Conservation (phyloP, 169 alveolate species). For the Neospora caninum region DNA sequence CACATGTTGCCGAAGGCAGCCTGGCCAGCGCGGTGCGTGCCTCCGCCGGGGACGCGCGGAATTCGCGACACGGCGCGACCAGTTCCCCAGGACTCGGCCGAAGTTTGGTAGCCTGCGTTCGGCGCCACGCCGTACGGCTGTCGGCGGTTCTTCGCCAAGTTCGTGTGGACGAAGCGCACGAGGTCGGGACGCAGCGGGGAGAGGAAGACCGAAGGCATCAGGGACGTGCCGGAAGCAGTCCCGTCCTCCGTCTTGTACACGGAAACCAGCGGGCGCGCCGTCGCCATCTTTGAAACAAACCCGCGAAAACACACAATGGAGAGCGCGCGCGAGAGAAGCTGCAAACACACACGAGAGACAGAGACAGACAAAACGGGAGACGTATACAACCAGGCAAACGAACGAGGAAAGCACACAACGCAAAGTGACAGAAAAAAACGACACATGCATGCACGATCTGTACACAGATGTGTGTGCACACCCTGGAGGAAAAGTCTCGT, state of each 20-base stretch:
- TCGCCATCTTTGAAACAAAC: slow-evolving; percentile 47
- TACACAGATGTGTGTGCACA: background rate
- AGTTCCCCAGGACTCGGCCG: slow-evolving; percentile 96
- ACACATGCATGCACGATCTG: background rate
- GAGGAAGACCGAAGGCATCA: slow-evolving; percentile 67
- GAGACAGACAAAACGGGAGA: background rate
- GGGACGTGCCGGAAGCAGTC: slow-evolving; percentile 18
- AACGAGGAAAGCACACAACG: too few relatives aligned
- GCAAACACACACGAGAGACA: background rate
- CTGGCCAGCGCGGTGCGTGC: slow-evolving; percentile 98
- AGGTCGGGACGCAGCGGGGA: slow-evolving; percentile 98
- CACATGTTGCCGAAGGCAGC: slow-evolving; percentile 99
- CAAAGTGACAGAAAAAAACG: background rate
- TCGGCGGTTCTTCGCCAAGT: slow-evolving; percentile 94
- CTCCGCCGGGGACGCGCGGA: slow-evolving; percentile 99
- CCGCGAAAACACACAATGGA: background rate
- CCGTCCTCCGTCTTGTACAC: slow-evolving; percentile 65
- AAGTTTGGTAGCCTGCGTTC: slow-evolving; percentile 92
- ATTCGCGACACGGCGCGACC: slow-evolving; percentile 97
- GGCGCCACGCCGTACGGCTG: slow-evolving; percentile 96
- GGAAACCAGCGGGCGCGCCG: slow-evolving; percentile 69
- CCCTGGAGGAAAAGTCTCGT: background rate
- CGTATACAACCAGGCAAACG: background rate
- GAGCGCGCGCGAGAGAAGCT: background rate
- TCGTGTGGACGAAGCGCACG: slow-evolving; percentile 94